Evolutionary conservation across 441 rosid species (phyloP).

Genomic region (Daphne laureola): DNA sequence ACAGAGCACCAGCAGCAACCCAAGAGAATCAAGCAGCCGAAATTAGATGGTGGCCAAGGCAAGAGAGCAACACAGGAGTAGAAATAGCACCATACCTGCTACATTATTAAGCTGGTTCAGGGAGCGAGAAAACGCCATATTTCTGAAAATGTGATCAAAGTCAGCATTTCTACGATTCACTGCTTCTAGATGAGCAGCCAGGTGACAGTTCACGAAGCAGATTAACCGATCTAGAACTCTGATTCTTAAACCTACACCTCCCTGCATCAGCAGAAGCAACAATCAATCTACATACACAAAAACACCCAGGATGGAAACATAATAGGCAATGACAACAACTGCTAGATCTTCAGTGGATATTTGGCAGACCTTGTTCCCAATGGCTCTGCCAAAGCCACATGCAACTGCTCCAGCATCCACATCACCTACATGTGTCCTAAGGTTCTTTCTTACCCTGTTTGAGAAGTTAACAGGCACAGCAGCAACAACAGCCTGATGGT

Average conservation of each 20-base stretch:
- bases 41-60: constrained; percentile 53
- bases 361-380: constrained; percentile 61
- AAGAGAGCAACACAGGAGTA: constrained; percentile 56
- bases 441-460: constrained; percentile 82
- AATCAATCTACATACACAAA: constrained; percentile 5
- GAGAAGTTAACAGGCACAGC: background rate
- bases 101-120: constrained; percentile 48
- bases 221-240: constrained; percentile 89
- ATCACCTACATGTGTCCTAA: constrained; percentile 60
- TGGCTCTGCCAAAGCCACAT: constrained; percentile 75
- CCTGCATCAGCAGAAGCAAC: constrained; percentile 37
- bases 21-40: constrained; percentile 57
- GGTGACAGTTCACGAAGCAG: constrained; percentile 96
- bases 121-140: constrained; percentile 71
- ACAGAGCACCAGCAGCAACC: constrained; percentile 55
- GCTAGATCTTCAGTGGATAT: background rate
- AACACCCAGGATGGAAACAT: background rate
- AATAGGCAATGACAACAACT: background rate
- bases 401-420: constrained; percentile 74
- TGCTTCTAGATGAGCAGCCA: constrained; percentile 99
- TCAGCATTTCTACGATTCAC: constrained; percentile 94
- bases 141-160: constrained; percentile 89
- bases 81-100: constrained; percentile 77
- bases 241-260: constrained; percentile 96
- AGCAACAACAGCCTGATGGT: background rate